Conservation (phyloP, 225 moss, liverwort and hornwort species). For the Lunularia cruciata region DNA sequence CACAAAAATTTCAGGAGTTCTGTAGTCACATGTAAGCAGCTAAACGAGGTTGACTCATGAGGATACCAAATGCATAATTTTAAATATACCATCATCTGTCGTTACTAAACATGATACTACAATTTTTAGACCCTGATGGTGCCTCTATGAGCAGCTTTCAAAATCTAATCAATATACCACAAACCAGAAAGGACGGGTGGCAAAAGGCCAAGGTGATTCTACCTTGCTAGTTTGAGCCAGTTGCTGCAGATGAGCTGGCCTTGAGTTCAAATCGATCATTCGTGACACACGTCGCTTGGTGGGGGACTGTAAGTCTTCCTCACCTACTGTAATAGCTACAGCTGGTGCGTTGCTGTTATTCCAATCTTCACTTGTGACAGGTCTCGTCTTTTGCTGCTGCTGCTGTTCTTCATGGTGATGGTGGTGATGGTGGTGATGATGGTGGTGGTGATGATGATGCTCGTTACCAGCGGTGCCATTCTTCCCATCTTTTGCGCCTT, state of each 20-base stretch:
- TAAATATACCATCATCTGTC: too few relatives aligned
- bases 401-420: constrained; percentile 43
- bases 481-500: background rate
- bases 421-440: constrained; percentile 51
- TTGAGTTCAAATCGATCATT: constrained; percentile 81
- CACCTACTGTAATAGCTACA: constrained; percentile 62
- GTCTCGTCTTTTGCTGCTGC: constrained; percentile 33
- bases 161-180: too few relatives aligned
- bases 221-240: constrained; percentile 60
- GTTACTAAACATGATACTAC: too few relatives aligned
- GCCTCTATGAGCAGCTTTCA: too few relatives aligned
- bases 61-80: too few relatives aligned
- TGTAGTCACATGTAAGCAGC: too few relatives aligned
- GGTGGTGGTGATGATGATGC: constrained; percentile 45
- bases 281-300: constrained; percentile 45
- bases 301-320: constrained; percentile 65
- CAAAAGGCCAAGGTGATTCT: too few relatives aligned
- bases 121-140: too few relatives aligned
- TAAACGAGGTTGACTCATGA: too few relatives aligned
- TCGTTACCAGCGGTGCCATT: constrained; percentile 29
- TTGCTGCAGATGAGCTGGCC: constrained; percentile 76
- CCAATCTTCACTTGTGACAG: constrained; percentile 43
- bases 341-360: constrained; percentile 77
- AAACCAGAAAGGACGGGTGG: too few relatives aligned
- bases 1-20: too few relatives aligned